Evolutionary conservation across 1,139 yeast genomes (phyloP).

Genomic region (Waltiozyma solani): DNA sequence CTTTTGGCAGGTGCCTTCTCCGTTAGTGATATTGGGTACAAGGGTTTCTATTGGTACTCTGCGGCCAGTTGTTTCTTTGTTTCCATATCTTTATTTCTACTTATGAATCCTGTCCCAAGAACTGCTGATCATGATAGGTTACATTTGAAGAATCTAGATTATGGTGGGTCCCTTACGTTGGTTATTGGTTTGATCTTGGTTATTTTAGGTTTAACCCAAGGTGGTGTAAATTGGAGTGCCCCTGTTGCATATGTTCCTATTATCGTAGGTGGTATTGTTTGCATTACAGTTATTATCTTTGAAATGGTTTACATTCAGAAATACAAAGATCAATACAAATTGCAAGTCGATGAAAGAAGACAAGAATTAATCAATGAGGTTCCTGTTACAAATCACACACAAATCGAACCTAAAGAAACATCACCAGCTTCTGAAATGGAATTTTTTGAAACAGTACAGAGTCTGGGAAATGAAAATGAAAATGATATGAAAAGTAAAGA

Average conservation of each 20-base stretch:
- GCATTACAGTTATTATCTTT: constrained; percentile 5
- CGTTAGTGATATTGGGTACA: constrained; percentile 22
- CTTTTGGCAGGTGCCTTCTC: constrained; percentile 28
- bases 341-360: not conserved
- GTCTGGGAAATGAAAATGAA: no score
- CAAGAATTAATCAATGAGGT: not conserved
- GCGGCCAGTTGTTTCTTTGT: constrained; percentile 16
- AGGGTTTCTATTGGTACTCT: constrained; percentile 21
- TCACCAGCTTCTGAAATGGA: not conserved
- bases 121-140: constrained; percentile 10
- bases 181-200: constrained; percentile 22
- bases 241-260: constrained; percentile 23
- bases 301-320: constrained; percentile 11
- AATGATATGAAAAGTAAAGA: no score
- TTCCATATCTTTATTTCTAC: constrained; percentile 13
- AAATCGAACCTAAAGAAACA: not conserved
- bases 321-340: constrained; percentile 2
- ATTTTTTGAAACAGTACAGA: not conserved
- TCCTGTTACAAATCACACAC: not conserved
- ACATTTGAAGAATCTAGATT: constrained; percentile 19
- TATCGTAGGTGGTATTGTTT: constrained; percentile 10
- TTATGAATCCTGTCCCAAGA: constrained; percentile 12
- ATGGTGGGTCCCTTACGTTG: constrained; percentile 18
- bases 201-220: constrained; percentile 27
- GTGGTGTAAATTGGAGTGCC: constrained; percentile 24